Evolutionary conservation across 2,329 filamentous ascomycete species (phyloP), one percentile per base, ranked within the genome.

Genomic region (Fusarium equiseti): DNA sequence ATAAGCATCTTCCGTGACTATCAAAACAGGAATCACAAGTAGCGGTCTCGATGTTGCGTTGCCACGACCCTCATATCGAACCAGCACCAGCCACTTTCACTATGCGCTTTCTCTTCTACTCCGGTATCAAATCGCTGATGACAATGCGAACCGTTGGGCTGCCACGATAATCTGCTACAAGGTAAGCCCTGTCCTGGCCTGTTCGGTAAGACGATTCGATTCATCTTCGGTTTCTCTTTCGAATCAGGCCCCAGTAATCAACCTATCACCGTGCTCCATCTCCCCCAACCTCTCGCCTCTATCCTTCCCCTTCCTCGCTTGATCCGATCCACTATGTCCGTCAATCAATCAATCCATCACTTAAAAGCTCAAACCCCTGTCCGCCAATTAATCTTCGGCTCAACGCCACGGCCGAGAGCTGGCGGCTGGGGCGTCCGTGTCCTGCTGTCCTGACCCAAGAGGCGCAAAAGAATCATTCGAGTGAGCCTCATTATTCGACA

Each of bases 401-500:
- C 50, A 54, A 59, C 62, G 53, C 67, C 52, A 67, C 53, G 49
- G 46, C 46, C 63, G 52, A 67, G 45, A 69, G 43, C 50, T 27
- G 24, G 38, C 56, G 52, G 35, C 54, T 58, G 49, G 50, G 52
- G 49, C 42, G 44, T 59, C 40, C 42, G 55, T 61, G 60, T 43
- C 55, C 32, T 22, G 59, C 50, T 31, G 29, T 31, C 29, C 29
- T 31, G 29, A 38, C 35, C 18, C 61, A 53, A 62, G 44, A 26
- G 44, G 26, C 66, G 49, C 49, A 42, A 60, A 40, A 44, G 29
- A 70, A 68, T 51, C 57, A 59, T 56, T 63, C 60, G 53, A 56
- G 57, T 52, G 63, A 71, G 63, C 67, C 67, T 71, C 67, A 63
- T 57, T 42, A 42, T 51, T 55, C 27, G 45, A 55, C 57, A n/a